Base-by-base conservation (phyloP, 352 stramenopile species). In the Globisporangium okanoganense region DNA sequence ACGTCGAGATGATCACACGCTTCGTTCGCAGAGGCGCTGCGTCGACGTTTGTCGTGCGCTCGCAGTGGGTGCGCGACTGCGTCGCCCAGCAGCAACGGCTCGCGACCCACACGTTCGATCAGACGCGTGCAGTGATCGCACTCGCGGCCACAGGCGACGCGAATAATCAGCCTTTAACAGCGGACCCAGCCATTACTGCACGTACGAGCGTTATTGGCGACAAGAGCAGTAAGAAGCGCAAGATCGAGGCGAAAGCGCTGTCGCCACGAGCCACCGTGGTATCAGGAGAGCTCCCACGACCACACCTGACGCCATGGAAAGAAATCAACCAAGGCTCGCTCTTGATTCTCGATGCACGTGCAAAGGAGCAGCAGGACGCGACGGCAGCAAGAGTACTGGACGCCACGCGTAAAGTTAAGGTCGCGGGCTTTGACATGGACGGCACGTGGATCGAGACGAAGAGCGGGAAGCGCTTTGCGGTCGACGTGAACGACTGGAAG, bases 341-440 rank as follows among this genome's bases (percentile, higher is more conserved):
- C 14, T 58, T 79, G 44, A 73, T 82, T 29, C 56, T 88, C 61
- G 78, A 92, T 44, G 73, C 82, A 2, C 72, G 73, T 0, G 36
- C 59, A 31, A 45, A 62, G 7, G 12, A 58, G 10, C 48, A 63
- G 12, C 52, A 59, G 35, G 59, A 58, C 5, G 18, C 22, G 20
- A 9, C 18, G 9, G 18, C 29, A 14, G 13, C 18, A 8, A 4
- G 10, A 2, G 27, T 3, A 33, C 1, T 36, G 9, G 56, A 45
- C 27, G 13, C 40, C 13, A 22, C 25, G 14, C 25, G n/a, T 20
- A 55, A 56, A 63, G 29, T 68, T 27, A 93, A 90, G 61, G 71
- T 95, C n/a, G 84, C 86, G 20, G 72, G 68, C 8, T 95, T 95
- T 31, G 86, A 95, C 64, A 66, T 95, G 57, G 86, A 95, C 55